Evolutionary conservation across 73 alveolate genomes (phyloP).

Genomic region (Diophrys sp.): DNA sequence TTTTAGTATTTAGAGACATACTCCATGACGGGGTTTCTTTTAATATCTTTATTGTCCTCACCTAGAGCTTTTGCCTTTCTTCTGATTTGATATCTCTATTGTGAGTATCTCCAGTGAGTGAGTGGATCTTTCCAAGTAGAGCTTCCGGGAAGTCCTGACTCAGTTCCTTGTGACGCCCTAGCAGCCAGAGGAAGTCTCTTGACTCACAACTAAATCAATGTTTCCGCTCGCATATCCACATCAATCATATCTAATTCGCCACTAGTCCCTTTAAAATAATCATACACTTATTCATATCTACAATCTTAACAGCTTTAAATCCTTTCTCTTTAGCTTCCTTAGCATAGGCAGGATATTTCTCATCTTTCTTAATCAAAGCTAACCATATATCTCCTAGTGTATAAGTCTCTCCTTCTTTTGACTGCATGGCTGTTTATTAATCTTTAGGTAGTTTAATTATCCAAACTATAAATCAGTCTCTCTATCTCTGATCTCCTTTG

Average conservation of each 20-base stretch:
- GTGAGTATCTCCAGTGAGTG: not conserved
- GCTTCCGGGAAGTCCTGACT: too few species aligned
- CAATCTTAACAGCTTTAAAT: not conserved
- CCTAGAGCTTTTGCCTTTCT: not conserved
- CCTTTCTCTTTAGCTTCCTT: not conserved
- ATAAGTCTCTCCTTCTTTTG: not conserved
- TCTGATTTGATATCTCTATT: not conserved
- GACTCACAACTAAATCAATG: not conserved
- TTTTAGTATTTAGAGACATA: too few species aligned
- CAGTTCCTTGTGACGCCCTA: too few species aligned
- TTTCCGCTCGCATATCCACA: not conserved
- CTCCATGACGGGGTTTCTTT: not conserved
- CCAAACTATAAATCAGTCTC: not conserved
- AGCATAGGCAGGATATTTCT: not conserved
- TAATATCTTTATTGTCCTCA: not conserved
- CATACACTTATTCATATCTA: not conserved
- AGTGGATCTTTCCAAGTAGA: too few species aligned
- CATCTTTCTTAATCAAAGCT: not conserved
- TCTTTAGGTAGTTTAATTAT: not conserved
- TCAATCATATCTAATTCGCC: not conserved
- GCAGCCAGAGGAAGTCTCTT: too few species aligned
- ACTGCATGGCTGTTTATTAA: not conserved
- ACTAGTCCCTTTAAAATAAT: not conserved
- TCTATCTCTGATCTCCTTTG: not conserved
- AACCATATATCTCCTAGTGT: not conserved